A percentile compares a stretch with the other conserved stretches of the same genome.
These are phyloP conservation scores for Dictyostelium purpureum DNA, from an alignment of 78 protist genomes.

Conservation along the genomic window DNA sequence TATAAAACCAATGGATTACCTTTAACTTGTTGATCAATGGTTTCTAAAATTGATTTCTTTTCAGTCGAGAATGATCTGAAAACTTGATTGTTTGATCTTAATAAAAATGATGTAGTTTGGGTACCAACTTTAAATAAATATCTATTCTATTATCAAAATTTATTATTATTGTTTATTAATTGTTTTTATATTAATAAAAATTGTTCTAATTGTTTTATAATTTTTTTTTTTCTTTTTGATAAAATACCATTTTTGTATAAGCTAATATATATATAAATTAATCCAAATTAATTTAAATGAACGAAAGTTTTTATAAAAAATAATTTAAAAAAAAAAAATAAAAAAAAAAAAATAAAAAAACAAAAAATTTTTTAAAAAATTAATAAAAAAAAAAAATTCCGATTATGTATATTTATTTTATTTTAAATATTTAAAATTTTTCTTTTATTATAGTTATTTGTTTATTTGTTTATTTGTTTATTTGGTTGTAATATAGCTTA, in stretches of 20 bases:
- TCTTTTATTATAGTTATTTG: no score
- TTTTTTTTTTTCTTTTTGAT: neutral
- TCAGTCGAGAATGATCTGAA: neutral
- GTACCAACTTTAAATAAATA: neutral
- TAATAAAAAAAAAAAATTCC: neutral
- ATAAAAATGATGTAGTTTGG: neutral
- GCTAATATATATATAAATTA: neutral
- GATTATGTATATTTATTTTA: neutral
- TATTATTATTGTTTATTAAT: neutral
- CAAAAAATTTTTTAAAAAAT: neutral
- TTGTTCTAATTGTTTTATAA: no score
- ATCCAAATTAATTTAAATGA: no score
- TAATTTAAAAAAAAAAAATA: neutral
- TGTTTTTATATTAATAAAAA: neutral
- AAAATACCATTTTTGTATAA: neutral
- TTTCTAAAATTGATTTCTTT: neutral
- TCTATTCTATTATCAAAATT: neutral
- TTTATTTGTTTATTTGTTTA: no score
- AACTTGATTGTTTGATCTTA: neutral
- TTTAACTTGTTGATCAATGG: neutral
- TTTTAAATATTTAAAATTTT: no score
- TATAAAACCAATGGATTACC: slow-evolving; percentile 76
- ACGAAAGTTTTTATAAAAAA: no score
- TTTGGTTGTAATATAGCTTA: no score
- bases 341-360: neutral